A percentile compares a stretch with the other conserved stretches of the same genome.
Evolutionary conservation across 1,284 basidiomycete genomes (phyloP).

Genomic region (Lignosus rhinocerotis): DNA sequence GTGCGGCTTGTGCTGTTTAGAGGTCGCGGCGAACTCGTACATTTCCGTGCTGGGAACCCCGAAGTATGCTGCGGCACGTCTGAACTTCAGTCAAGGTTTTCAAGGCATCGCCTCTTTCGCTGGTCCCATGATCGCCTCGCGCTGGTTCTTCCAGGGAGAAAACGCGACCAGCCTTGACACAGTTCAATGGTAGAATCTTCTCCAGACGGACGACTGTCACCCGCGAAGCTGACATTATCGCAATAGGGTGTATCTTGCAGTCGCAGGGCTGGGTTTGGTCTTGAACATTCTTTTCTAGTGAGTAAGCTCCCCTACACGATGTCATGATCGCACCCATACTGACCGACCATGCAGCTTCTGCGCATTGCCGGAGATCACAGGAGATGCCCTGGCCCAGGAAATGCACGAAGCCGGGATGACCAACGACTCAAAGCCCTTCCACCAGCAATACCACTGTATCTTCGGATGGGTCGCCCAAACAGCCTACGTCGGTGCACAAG

Average conservation of each 20-base stretch:
- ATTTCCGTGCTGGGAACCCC: slow-evolving; percentile 69
- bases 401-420: slow-evolving; percentile 45
- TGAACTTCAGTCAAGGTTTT: slow-evolving; percentile 84
- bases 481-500: slow-evolving; percentile 74
- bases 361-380: slow-evolving; percentile 74
- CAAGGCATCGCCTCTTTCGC: slow-evolving; percentile 80
- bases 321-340: not conserved
- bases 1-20: slow-evolving; percentile 70
- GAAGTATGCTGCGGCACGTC: slow-evolving; percentile 72
- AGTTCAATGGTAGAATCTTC: slow-evolving; percentile 61
- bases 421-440: slow-evolving; percentile 57
- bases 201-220: not conserved
- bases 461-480: slow-evolving; percentile 75
- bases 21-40: slow-evolving; percentile 82
- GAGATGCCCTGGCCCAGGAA: slow-evolving; percentile 60
- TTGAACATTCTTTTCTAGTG: slow-evolving; percentile 72
- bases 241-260: slow-evolving; percentile 74
- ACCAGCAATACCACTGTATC: slow-evolving; percentile 71
- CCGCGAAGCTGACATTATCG: not conserved
- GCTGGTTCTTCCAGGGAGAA: slow-evolving; percentile 71
- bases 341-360: slow-evolving; percentile 50
- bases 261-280: slow-evolving; percentile 61
- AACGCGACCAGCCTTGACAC: slow-evolving; percentile 64
- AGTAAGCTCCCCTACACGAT: slow-evolving; percentile 24
- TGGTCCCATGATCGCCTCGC: slow-evolving; percentile 78